Evolutionary conservation across 2,329 filamentous ascomycete species (phyloP).

Genomic region (Alternaria conjuncta): DNA sequence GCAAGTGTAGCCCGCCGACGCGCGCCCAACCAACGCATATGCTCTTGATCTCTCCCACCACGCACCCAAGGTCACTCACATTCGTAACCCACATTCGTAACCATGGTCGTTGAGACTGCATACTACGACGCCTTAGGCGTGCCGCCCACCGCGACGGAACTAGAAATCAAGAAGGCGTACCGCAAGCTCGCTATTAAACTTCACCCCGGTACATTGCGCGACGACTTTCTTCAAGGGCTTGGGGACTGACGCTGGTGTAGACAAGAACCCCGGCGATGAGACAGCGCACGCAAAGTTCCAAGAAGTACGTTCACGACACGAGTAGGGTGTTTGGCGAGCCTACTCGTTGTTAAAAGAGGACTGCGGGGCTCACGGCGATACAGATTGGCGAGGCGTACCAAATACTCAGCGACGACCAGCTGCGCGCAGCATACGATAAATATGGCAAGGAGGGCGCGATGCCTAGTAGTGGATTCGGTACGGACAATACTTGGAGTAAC

Average conservation of each 20-base stretch:
- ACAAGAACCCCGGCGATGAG: conserved; percentile 98
- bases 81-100: conserved; percentile 13
- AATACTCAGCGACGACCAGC: conserved; percentile 84
- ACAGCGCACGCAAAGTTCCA: conserved; percentile 95
- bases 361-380: conserved; percentile 31
- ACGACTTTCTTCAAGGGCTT: conserved; percentile 23
- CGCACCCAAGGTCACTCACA: conserved; percentile 2
- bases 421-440: conserved; percentile 94
- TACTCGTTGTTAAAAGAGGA: conserved; percentile 5
- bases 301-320: conserved; percentile 73
- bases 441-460: conserved; percentile 95
- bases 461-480: conserved; percentile 87
- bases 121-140: conserved; percentile 91
- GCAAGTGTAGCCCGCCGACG: conserved; percentile 18
- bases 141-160: conserved; percentile 80
- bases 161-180: conserved; percentile 98
- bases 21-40: conserved; percentile 25
- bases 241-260: conserved; percentile 54
- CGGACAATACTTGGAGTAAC: conserved; percentile 19
- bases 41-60: conserved; percentile 15
- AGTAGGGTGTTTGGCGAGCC: conserved; percentile 3
- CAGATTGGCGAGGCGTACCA: conserved; percentile 75
- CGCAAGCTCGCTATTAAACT: conserved; percentile 89
- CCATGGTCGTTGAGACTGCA: conserved; percentile 84
- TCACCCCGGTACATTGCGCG: conserved; percentile 71